These are phyloP conservation scores for Fraxinus baroniana DNA, from an alignment of 305 asterid genomes.

Conservation along the genomic window DNA sequence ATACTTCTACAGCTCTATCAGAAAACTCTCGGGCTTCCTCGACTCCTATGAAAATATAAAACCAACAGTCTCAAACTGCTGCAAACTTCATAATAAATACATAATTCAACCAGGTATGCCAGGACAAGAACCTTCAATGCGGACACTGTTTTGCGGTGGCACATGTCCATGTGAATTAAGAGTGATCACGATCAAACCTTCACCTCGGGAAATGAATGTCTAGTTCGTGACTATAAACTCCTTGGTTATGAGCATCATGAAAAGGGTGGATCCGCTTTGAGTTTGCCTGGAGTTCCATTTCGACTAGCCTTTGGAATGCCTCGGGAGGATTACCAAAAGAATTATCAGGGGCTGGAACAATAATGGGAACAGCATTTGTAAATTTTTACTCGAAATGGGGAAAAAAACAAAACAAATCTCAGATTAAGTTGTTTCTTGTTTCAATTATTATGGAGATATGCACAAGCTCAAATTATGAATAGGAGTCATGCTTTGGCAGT, in stretches of 20 bases:
- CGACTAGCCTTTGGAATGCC: constrained; percentile 60
- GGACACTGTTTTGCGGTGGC: not conserved
- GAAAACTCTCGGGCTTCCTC: not conserved
- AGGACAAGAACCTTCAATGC: not conserved
- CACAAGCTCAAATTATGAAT: not conserved
- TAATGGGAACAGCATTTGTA: not conserved
- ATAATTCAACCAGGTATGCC: not conserved
- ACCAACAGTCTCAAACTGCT: not conserved
- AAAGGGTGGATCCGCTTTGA: not conserved
- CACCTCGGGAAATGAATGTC: not conserved
- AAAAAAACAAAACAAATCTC: not conserved
- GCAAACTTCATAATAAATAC: not conserved
- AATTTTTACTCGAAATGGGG: not conserved
- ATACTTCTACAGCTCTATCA: not conserved
- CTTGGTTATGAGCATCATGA: not conserved
- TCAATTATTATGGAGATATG: not conserved
- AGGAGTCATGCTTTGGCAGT: not conserved
- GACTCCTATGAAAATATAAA: not conserved
- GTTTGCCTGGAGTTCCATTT: not conserved
- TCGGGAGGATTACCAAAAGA: constrained; percentile 59
- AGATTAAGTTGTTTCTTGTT: not conserved
- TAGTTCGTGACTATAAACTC: not conserved
- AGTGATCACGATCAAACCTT: not conserved
- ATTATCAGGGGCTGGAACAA: constrained; percentile 29
- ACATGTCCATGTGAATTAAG: not conserved